Evolutionary conservation across 176 grass and related monocot genomes (phyloP).

Genomic region (Typha latifolia): DNA sequence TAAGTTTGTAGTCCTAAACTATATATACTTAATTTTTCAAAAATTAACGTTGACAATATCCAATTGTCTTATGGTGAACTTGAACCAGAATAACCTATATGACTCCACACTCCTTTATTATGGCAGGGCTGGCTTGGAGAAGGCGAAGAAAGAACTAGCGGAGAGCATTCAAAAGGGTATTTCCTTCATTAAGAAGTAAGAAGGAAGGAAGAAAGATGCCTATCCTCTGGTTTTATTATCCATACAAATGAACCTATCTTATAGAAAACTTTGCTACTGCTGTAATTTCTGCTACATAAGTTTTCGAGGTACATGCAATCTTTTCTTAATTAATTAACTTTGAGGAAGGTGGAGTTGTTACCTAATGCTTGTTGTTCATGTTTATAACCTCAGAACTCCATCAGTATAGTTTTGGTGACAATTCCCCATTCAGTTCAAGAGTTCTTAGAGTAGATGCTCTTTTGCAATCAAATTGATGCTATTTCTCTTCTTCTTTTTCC

Average conservation of each 20-base stretch:
- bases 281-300: background rate
- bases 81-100: background rate
- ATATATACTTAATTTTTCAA: background rate
- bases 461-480: no score
- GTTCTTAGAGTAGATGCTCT: no score
- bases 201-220: background rate
- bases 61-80: background rate
- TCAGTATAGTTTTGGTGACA: background rate
- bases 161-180: constrained; percentile 80
- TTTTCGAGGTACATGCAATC: background rate
- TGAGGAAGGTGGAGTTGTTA: no score
- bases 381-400: background rate
- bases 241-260: background rate
- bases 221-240: background rate
- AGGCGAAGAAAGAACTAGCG: constrained; percentile 70
- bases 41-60: background rate
- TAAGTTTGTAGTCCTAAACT: no score
- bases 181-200: constrained; percentile 38
- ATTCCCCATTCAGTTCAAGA: no score
- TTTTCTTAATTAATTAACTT: background rate
- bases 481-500: no score
- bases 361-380: background rate
- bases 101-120: background rate
- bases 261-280: background rate
- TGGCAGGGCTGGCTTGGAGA: constrained; percentile 56